Base-by-base conservation (phyloP, 2,329 filamentous ascomycete species). In the Sclerotiophoma versabilis region DNA sequence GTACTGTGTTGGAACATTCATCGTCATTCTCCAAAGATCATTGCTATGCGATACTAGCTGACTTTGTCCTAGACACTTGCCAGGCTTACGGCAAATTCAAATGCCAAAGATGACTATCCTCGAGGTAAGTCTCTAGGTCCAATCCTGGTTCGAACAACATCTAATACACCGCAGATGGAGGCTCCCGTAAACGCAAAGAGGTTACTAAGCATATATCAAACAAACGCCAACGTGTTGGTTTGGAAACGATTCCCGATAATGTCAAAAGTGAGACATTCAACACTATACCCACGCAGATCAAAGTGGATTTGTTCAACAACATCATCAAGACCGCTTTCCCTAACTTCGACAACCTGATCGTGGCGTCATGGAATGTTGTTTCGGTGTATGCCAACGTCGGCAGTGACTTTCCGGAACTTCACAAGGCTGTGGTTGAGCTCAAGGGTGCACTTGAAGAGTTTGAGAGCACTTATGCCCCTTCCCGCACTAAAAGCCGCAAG, bases 311-410 rank as follows among this genome's bases (percentile, higher is more conserved):
- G 5, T 74, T 73, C 62, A 59, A 72, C 37, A 60, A 48, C 2
- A 57, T 73, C 8, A 39, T 64, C 23, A 63, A 62, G 30, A 58
- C 62, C 0, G 67, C 69, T 0, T 66, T 73, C 8, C 69, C 71
- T 1, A 63, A 65, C 30, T 70, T 72, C 44, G 65, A 73, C 34
- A 65, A 69, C 29, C 25, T 73, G 38, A 63, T 73, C 57, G 64
- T 62, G 39, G 69, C 70, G 12, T 58, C 64, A 0, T 72, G 69
- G 69, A 74, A 73, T 27, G 64, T 70, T 3, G 61, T 72, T 3
- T 64, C 63, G 0, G 56, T 74, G n/a, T 70, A 71, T 43, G 51
- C 58, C 15, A 54, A 63, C 15, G 52, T 63, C 2, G 69, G 68
- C 0, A 68, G 58, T 11, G 66, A 73, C 43, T 66, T 66, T 19